These are phyloP conservation scores for Leccinum rimulosum DNA, from an alignment of 768 basidiomycete genomes.

Conservation along the genomic window DNA sequence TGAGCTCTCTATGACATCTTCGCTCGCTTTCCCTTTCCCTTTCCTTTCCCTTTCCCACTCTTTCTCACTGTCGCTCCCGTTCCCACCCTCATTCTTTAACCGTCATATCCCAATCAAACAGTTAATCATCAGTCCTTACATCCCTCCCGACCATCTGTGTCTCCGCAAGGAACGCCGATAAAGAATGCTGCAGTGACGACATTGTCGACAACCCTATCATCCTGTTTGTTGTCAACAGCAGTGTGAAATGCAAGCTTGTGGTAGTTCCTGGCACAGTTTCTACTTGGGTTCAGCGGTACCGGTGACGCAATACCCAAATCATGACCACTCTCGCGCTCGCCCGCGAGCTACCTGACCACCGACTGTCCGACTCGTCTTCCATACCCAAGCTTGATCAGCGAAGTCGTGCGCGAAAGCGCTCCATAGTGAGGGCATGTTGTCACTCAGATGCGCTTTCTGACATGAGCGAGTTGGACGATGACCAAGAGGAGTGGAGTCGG, in stretches of 20 bases:
- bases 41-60: too few relatives aligned
- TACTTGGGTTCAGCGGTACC: conserved; percentile 10
- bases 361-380: conserved; percentile 25
- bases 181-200: conserved; percentile 17
- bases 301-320: conserved; percentile 15
- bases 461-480: conserved; percentile 40
- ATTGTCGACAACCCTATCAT: conserved; percentile 3
- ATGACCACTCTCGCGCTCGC: conserved; percentile 12
- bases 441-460: conserved; percentile 45
- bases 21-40: too few relatives aligned
- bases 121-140: too few relatives aligned
- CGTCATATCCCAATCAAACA: too few relatives aligned
- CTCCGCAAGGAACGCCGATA: conserved; percentile 24
- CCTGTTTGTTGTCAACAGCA: not conserved
- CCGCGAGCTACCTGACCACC: conserved; percentile 19
- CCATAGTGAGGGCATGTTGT: conserved; percentile 37
- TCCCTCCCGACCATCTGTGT: conserved; percentile 7
- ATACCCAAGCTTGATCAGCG: conserved; percentile 21
- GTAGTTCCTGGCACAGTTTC: conserved; percentile 14
- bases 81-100: too few relatives aligned
- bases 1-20: too few relatives aligned
- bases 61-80: too few relatives aligned
- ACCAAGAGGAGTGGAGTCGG: conserved; percentile 26
- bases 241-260: conserved; percentile 7
- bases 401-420: conserved; percentile 30